Evolutionary conservation across 805 yeast genomes (phyloP).

Genomic region (Saturnispora hagleri): DNA sequence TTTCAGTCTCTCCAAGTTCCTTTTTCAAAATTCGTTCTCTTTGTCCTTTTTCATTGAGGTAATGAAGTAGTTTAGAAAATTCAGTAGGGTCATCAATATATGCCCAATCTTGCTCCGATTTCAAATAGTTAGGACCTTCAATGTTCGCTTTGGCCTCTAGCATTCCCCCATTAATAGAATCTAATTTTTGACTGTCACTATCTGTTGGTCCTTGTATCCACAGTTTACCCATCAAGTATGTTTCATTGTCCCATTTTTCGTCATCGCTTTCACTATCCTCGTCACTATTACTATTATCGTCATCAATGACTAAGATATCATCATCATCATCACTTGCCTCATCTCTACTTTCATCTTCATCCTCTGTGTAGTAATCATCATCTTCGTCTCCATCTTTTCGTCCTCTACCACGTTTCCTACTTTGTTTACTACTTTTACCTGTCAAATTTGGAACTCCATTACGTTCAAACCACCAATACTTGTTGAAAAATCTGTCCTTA

Average conservation of each 20-base stretch:
- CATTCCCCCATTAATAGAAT: slow-evolving; percentile 25
- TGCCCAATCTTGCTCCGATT: slow-evolving; percentile 56
- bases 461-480: slow-evolving; percentile 93
- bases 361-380: slow-evolving; percentile 28
- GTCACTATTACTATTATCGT: slow-evolving; percentile 14
- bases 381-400: slow-evolving; percentile 30
- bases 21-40: slow-evolving; percentile 60
- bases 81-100: slow-evolving; percentile 55
- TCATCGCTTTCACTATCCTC: slow-evolving; percentile 32
- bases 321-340: slow-evolving; percentile 18
- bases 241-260: slow-evolving; percentile 40
- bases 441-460: slow-evolving; percentile 60
- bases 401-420: slow-evolving; percentile 24
- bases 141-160: slow-evolving; percentile 34
- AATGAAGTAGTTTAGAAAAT: slow-evolving; percentile 43
- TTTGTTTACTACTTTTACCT: slow-evolving; percentile 9
- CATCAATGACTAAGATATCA: slow-evolving; percentile 19
- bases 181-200: slow-evolving; percentile 35
- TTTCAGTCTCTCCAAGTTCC: slow-evolving; percentile 42
- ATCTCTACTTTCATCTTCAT: slow-evolving; percentile 32
- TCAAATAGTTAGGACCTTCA: slow-evolving; percentile 50
- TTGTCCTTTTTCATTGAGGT: slow-evolving; percentile 70
- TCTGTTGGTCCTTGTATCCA: slow-evolving; percentile 87
- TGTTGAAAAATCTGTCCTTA: slow-evolving; percentile 70
- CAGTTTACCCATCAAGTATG: slow-evolving; percentile 70